Percentiles rank a stretch among this genome's conserved stretches.
Conservation (phyloP, 1,284 basidiomycete genomes). For the Puccinia horiana region DNA sequence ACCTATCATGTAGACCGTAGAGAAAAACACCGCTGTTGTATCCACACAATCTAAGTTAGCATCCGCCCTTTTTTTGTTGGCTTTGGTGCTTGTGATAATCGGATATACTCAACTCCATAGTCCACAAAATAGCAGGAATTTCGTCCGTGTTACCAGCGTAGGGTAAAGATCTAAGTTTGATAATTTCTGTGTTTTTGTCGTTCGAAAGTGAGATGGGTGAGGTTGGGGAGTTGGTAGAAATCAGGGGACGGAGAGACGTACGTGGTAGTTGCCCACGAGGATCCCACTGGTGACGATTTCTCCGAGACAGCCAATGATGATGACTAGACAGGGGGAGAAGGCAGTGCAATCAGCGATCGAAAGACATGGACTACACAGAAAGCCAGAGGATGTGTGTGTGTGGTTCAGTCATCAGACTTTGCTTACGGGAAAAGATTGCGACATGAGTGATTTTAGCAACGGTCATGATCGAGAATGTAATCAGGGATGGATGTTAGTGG, state of each 20-base stretch:
- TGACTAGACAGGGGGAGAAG: background rate
- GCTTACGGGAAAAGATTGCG: conserved; percentile 22
- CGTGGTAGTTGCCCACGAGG: conserved; percentile 37
- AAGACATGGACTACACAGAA: background rate
- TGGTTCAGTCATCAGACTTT: background rate
- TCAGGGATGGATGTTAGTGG: background rate
- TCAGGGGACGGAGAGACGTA: background rate
- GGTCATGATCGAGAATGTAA: too few species aligned
- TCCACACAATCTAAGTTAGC: too few species aligned
- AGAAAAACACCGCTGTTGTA: conserved; percentile 30
- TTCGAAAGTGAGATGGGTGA: background rate
- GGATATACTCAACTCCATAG: conserved; percentile 43
- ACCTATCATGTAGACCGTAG: conserved; percentile 3
- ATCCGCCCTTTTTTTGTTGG: too few species aligned
- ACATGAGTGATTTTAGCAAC: background rate
- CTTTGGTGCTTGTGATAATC: too few species aligned
- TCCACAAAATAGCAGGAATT: conserved; percentile 42
- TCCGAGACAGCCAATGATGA: conserved; percentile 33
- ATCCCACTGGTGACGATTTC: conserved; percentile 44
- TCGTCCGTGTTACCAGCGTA: background rate
- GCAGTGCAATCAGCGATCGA: background rate
- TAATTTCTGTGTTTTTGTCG: conserved; percentile 12
- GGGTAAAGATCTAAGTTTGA: background rate
- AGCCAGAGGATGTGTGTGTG: background rate
- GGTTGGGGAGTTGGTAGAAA: background rate